Percentiles rank a stretch among this genome's conserved stretches.
Conservation (phyloP, 176 grass and related monocot genomes). For the Aegilops sharonensis region DNA sequence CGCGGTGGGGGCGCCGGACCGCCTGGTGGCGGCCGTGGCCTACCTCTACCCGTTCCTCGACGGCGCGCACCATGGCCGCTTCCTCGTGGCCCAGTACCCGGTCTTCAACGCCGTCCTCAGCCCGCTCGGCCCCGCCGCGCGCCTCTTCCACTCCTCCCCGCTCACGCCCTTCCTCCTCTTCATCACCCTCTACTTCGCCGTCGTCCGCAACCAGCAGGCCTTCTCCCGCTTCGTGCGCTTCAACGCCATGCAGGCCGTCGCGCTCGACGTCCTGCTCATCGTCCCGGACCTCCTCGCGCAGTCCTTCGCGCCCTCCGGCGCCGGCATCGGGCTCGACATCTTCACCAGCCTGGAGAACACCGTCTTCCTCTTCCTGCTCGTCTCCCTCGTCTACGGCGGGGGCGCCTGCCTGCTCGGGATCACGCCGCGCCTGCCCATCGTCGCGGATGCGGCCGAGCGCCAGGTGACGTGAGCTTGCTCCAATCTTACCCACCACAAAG, state of each 20-base stretch:
- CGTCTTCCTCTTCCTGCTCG: conserved; percentile 85
- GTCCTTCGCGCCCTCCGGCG: conserved; percentile 46
- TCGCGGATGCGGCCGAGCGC: conserved; percentile 84
- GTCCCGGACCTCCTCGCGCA: conserved; percentile 83
- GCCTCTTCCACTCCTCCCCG: conserved; percentile 78
- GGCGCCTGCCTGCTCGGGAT: conserved; percentile 78
- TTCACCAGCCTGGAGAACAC: conserved; percentile 77
- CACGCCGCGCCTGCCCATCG: conserved; percentile 68
- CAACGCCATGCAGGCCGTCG: conserved; percentile 98
- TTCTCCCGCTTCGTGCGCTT: conserved; percentile 95
- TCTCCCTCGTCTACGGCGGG: conserved; percentile 70
- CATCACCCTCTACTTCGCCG: conserved; percentile 89
- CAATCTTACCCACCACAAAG: neutral
- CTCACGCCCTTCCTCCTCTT: conserved; percentile 85
- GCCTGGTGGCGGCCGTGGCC: conserved; percentile 66
- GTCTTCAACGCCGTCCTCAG: conserved; percentile 52
- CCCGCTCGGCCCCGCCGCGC: conserved; percentile 71
- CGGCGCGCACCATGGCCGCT: conserved; percentile 63
- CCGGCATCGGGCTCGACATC: conserved; percentile 58
- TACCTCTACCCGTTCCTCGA: conserved; percentile 99
- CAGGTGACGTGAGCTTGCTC: conserved; percentile 75
- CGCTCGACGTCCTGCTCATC: conserved; percentile 80
- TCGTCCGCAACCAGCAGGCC: conserved; percentile 71
- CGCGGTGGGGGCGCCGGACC: conserved; percentile 59
- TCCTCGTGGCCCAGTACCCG: conserved; percentile 67